Base-by-base conservation (phyloP, 2,329 filamentous ascomycete species). In the Leptographium wingfieldii region DNA sequence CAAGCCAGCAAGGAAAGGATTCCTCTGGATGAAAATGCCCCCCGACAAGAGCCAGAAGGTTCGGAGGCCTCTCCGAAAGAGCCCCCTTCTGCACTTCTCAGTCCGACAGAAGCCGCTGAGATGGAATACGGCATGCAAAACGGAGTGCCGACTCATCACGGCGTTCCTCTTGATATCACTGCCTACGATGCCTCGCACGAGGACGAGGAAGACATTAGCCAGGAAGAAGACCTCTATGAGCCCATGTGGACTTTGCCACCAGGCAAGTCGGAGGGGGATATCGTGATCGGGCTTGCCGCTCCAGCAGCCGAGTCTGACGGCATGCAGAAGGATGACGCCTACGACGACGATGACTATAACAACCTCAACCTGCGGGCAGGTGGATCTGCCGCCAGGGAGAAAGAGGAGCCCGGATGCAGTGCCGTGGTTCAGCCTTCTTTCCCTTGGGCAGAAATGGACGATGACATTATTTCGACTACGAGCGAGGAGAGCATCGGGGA, bases 141-240 rank as follows among this genome's bases (percentile, higher is more conserved):
- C 48, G 71, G 70, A 0, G 67, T 67, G 29, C 56, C 70, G 6
- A 65, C 71, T 5, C 71, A 72, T 57, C 69, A 68, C 5, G 71
- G 71, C 9, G 65, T 64, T 14, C 64, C 64, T 2, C 58, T 66
- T 14, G 61, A 63, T 14, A 55, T 64, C 2, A 62, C 63, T 1
- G 53, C 46, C 0, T 63, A 59, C 43, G 56, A 61, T 27, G 59
- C 49, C 1, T 22, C 54, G 0, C 55, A 38, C 3, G 43, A 65
- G 16, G 63, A 62, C 1, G 63, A 63, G 1, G 60, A 63, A 1
- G 60, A 61, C 4, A 55, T 12, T 14, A 10, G 38, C 9, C n/a
- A 14, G 3, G 63, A 60, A 4, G 62, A 60, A 1, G 60, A 51
- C 2, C 29, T 14, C 2, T 63, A 62, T 27, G 38, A 58, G 58